phyloP scores from a whole-genome alignment of 2,329 filamentous ascomycete genomes.

The Cladosporium oxysporum region DNA sequence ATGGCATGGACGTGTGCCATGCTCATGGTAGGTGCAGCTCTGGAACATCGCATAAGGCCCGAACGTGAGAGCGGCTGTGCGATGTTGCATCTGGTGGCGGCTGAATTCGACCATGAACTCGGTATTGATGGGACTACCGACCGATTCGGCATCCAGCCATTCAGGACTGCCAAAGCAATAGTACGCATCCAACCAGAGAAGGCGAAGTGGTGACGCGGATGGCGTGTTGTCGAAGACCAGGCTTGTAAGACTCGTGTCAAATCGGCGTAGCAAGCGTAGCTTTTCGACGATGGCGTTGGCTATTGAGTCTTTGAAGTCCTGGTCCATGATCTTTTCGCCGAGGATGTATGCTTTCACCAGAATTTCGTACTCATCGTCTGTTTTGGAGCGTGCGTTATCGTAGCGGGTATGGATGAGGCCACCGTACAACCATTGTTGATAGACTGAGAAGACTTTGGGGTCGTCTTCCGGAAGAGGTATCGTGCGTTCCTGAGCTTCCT shows the following conservation, averaged over 20 bases:
- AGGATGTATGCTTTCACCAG: slow-evolving; percentile 28
- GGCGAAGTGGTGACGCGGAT: slow-evolving; percentile 20
- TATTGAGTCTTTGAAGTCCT: slow-evolving; percentile 28
- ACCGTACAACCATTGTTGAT: slow-evolving; percentile 27
- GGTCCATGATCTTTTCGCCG: slow-evolving; percentile 31
- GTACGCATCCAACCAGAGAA: slow-evolving; percentile 27
- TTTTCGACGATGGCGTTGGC: slow-evolving; percentile 25
- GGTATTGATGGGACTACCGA: background rate
- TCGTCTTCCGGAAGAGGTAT: slow-evolving; percentile 20
- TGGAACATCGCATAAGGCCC: background rate
- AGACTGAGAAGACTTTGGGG: slow-evolving; percentile 22
- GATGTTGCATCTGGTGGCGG: background rate
- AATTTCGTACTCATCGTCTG: slow-evolving; percentile 1
- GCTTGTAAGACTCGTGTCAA: background rate
- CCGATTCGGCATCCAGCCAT: slow-evolving; percentile 4
- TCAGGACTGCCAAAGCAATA: slow-evolving; percentile 13
- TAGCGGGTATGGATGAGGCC: background rate
- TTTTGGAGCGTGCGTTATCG: background rate
- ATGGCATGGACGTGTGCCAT: background rate
- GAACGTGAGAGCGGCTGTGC: background rate
- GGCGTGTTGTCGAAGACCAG: slow-evolving; percentile 25
- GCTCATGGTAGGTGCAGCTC: background rate
- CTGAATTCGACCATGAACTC: slow-evolving; percentile 24
- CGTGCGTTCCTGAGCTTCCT: slow-evolving; percentile 19
- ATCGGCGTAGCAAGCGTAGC: background rate